phyloP scores from a whole-genome alignment of 495 filamentous ascomycete genomes.

The Neurospora sp. region DNA sequence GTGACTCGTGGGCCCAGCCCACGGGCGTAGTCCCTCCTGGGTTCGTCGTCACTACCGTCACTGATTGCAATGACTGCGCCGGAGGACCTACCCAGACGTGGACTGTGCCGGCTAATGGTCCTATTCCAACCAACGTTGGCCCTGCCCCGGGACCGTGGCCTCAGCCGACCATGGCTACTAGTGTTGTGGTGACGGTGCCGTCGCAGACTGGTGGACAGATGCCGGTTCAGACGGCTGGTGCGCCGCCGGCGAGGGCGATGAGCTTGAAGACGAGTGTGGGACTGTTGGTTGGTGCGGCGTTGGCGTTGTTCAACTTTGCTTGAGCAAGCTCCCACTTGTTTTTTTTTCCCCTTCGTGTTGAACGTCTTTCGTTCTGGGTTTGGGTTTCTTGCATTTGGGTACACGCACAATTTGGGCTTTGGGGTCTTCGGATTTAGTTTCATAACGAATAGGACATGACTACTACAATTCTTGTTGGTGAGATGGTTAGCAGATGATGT shows the following conservation, averaged over 20 bases:
- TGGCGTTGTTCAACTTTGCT: not conserved
- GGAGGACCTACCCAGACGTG: not conserved
- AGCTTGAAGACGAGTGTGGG: slow-evolving; percentile 1
- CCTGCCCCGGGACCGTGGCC: not conserved
- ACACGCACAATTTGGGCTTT: not conserved
- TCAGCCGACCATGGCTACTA: not conserved
- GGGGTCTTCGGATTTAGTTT: not conserved
- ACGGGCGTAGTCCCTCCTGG: slow-evolving; percentile 19
- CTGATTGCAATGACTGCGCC: not conserved
- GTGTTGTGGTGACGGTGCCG: not conserved
- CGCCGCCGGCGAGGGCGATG: slow-evolving; percentile 17
- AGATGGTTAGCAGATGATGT: not conserved
- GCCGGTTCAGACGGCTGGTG: slow-evolving; percentile 5
- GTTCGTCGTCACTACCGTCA: slow-evolving; percentile 30
- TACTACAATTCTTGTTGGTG: slow-evolving; percentile 17
- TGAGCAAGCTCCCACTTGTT: not conserved
- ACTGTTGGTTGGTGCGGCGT: not conserved
- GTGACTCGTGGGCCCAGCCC: slow-evolving; percentile 12
- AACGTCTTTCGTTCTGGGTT: not conserved
- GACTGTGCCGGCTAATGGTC: not conserved
- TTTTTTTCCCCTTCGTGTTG: not conserved
- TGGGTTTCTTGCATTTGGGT: not conserved
- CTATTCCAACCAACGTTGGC: not conserved
- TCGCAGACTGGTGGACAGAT: not conserved
- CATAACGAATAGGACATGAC: not conserved